A percentile compares a stretch with the other conserved stretches of the same genome.
Conservation (phyloP, 75 land plant genomes). For the Cupressus sempervirens region DNA sequence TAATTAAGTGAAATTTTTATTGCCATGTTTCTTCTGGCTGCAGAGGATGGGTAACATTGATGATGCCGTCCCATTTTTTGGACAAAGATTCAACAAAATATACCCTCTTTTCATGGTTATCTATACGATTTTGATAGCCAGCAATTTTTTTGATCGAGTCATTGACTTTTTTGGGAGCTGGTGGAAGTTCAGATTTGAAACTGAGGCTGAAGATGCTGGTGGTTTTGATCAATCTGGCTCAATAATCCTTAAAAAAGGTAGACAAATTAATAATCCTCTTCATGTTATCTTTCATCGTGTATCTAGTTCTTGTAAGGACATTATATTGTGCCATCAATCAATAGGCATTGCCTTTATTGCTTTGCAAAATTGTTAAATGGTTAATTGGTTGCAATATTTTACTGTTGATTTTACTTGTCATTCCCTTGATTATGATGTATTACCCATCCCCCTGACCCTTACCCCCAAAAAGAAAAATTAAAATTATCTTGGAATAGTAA, state of each 20-base stretch:
- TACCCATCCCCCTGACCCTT: too few species aligned
- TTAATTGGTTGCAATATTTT: not conserved
- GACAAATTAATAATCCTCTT: not conserved
- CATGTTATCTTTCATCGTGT: not conserved
- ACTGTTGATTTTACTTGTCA: not conserved
- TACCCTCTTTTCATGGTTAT: conserved; percentile 98
- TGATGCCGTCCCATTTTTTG: conserved; percentile 78
- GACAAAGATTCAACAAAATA: conserved; percentile 68
- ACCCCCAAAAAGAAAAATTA: not conserved
- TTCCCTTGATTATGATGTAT: not conserved
- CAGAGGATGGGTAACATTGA: conserved; percentile 98
- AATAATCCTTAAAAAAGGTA: conserved; percentile 96
- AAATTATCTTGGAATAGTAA: not conserved
- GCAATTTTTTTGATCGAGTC: conserved; percentile 87
- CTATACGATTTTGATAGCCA: conserved; percentile 84
- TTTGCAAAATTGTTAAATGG: not conserved
- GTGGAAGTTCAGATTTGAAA: conserved; percentile 70
- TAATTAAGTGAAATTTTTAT: not conserved
- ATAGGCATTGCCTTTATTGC: not conserved
- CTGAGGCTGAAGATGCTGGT: conserved; percentile 77
- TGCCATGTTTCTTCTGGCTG: conserved; percentile 19
- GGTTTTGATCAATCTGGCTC: conserved; percentile 97
- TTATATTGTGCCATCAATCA: not conserved
- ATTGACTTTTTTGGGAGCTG: conserved; percentile 83
- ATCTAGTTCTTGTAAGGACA: too few species aligned